Evolutionary conservation across 2,329 filamentous ascomycete genomes (phyloP).

Genomic region (Exophiala phaeomuriformis): DNA sequence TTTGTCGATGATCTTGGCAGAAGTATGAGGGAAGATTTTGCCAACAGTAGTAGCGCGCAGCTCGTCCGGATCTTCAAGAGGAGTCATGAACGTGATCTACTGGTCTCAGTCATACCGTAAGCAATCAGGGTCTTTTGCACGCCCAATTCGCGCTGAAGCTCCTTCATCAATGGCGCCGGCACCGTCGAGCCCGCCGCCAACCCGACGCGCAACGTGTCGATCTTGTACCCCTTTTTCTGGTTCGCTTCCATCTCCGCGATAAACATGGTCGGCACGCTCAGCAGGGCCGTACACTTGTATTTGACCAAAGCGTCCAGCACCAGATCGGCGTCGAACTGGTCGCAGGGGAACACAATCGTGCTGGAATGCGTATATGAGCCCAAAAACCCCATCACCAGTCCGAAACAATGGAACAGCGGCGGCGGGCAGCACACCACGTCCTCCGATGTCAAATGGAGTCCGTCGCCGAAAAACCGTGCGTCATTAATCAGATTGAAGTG

Average conservation of each 20-base stretch:
- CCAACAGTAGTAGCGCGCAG: slow-evolving; percentile 71
- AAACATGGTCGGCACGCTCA: slow-evolving; percentile 24
- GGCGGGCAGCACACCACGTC: slow-evolving; percentile 64
- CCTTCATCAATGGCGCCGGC: slow-evolving; percentile 56
- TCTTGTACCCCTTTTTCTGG: slow-evolving; percentile 4
- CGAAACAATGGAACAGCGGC: slow-evolving; percentile 65
- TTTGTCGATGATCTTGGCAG: slow-evolving; percentile 67
- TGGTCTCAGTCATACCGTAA: slow-evolving; percentile 94
- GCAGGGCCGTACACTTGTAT: slow-evolving; percentile 35
- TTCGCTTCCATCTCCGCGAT: slow-evolving; percentile 18
- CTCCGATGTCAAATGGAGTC: slow-evolving; percentile 66
- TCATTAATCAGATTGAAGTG: slow-evolving; percentile 56
- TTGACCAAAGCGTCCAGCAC: slow-evolving; percentile 44
- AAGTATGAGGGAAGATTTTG: slow-evolving; percentile 69
- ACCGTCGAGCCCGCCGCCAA: slow-evolving; percentile 81
- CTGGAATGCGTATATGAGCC: slow-evolving; percentile 76
- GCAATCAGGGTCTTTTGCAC: slow-evolving; percentile 82
- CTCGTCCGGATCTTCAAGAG: slow-evolving; percentile 62
- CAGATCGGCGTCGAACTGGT: slow-evolving; percentile 74
- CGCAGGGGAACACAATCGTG: slow-evolving; percentile 75
- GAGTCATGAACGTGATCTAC: slow-evolving; percentile 69
- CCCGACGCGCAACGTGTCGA: slow-evolving; percentile 59
- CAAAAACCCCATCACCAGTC: slow-evolving; percentile 86
- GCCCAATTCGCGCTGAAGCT: slow-evolving; percentile 64
- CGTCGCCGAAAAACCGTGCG: slow-evolving; percentile 68